A percentile compares a stretch with the other conserved stretches of the same genome.
These are phyloP conservation scores for Yarrowia alimentaria DNA, from an alignment of 805 yeast genomes.

Conservation along the genomic window DNA sequence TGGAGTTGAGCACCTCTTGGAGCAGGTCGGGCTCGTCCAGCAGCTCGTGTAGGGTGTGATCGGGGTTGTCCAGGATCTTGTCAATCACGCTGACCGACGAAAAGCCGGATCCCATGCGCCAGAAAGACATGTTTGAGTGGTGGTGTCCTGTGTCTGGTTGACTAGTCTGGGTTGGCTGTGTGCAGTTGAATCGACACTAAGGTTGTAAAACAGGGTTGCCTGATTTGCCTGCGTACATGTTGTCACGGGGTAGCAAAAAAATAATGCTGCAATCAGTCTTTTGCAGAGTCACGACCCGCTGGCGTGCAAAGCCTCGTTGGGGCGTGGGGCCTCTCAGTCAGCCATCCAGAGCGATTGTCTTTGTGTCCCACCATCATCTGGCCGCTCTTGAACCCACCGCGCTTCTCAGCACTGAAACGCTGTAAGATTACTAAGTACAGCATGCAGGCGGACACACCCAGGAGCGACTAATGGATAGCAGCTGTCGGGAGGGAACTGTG, in stretches of 20 bases:
- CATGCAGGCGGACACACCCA: too few relatives aligned
- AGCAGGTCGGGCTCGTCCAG: conserved; percentile 73
- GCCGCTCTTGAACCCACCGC: too few relatives aligned
- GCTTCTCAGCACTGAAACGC: too few relatives aligned
- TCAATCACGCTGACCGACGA: conserved; percentile 56
- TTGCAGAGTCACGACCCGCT: too few relatives aligned
- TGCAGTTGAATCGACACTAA: neutral
- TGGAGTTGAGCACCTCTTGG: conserved; percentile 69
- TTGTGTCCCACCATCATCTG: neutral
- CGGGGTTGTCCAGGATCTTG: conserved; percentile 48
- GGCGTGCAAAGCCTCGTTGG: too few relatives aligned
- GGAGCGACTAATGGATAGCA: too few relatives aligned
- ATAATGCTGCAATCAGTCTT: too few relatives aligned
- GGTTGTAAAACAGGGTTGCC: conserved; percentile 26
- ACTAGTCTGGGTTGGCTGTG: neutral
- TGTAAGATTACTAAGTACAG: too few relatives aligned
- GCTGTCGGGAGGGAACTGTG: too few relatives aligned
- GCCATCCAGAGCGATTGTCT: neutral
- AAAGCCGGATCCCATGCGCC: conserved; percentile 62
- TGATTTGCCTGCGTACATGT: conserved; percentile 10
- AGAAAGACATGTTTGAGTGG: conserved; percentile 47
- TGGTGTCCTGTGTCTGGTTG: neutral
- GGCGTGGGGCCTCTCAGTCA: neutral
- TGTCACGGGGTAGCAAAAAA: neutral
- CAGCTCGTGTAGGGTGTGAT: conserved; percentile 48